phyloP scores from a whole-genome alignment of 495 filamentous ascomycete genomes.

The Lasiosphaeria miniovina region DNA sequence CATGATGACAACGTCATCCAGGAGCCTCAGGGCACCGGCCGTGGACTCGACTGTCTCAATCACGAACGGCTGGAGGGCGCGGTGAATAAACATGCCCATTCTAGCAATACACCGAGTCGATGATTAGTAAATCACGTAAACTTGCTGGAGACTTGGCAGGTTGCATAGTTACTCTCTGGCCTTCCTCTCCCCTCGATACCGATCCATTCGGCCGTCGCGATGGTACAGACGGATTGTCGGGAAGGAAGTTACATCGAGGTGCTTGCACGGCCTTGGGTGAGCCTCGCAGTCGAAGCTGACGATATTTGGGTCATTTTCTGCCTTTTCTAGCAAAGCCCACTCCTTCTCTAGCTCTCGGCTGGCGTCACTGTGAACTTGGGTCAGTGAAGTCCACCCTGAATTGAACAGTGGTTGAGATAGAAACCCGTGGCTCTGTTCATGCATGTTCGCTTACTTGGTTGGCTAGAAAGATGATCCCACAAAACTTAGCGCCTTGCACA shows the following conservation, averaged over 20 bases:
- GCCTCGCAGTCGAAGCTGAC: slow-evolving; percentile 37
- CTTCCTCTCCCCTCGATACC: slow-evolving; percentile 28
- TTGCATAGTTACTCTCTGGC: slow-evolving; percentile 18
- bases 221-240: slow-evolving; percentile 37
- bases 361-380: slow-evolving; percentile 6
- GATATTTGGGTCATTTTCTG: slow-evolving; percentile 20
- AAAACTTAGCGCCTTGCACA: too few relatives aligned
- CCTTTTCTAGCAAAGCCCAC: slow-evolving; percentile 19
- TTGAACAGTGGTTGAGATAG: neutral
- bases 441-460: slow-evolving; percentile 3
- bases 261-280: slow-evolving; percentile 23
- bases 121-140: neutral
- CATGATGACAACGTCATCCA: slow-evolving; percentile 23
- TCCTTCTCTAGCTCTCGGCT: slow-evolving; percentile 21
- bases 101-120: slow-evolving; percentile 4
- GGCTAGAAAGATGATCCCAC: neutral
- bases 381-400: neutral
- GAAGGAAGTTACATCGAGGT: slow-evolving; percentile 31
- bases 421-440: neutral
- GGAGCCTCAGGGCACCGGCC: slow-evolving; percentile 6
- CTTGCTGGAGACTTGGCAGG: too few relatives aligned
- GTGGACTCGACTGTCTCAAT: slow-evolving; percentile 29
- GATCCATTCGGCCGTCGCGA: slow-evolving; percentile 22
- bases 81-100: slow-evolving; percentile 30
- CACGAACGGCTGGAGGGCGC: slow-evolving; percentile 17